Conservation (phyloP, 1,284 basidiomycete genomes). For the Pseudozyma hubeiensis region DNA sequence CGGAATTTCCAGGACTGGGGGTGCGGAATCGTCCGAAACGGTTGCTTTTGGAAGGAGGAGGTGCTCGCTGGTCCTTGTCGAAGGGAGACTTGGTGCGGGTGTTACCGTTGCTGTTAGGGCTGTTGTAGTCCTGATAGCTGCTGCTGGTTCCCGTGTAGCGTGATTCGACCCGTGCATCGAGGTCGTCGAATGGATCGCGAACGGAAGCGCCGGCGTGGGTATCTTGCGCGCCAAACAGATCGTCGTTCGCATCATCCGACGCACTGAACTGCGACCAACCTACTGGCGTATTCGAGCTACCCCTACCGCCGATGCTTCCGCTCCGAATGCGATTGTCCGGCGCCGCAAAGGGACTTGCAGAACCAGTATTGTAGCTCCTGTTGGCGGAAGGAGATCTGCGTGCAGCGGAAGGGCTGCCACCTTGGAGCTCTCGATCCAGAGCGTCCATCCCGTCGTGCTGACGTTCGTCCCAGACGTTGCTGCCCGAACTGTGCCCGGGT, state of each 20-base stretch:
- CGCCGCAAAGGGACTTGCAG: not conserved
- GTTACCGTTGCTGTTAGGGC: conserved; percentile 18
- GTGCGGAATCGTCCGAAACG: conserved; percentile 41
- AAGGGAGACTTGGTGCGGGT: conserved; percentile 19
- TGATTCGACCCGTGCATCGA: conserved; percentile 11
- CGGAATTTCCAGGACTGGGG: conserved; percentile 30
- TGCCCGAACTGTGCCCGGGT: conserved; percentile 30
- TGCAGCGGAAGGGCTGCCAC: conserved; percentile 17
- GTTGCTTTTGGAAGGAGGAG: conserved; percentile 24
- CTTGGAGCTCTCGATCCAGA: conserved; percentile 61
- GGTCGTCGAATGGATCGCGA: conserved; percentile 35
- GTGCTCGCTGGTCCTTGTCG: conserved; percentile 12
- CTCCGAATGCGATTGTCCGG: conserved; percentile 21
- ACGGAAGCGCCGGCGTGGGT: not conserved
- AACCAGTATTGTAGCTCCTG: conserved; percentile 17
- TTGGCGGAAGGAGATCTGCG: conserved; percentile 20
- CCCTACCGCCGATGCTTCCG: conserved; percentile 18
- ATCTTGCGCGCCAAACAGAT: conserved; percentile 20
- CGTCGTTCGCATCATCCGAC: conserved; percentile 18
- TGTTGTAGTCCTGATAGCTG: conserved; percentile 3
- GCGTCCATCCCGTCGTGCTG: conserved; percentile 46
- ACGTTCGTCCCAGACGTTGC: conserved; percentile 20
- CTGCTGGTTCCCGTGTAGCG: conserved; percentile 11
- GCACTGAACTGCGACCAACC: conserved; percentile 44
- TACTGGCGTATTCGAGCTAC: conserved; percentile 29